Evolutionary conservation across 495 filamentous ascomycete species (phyloP), one percentile per base, ranked within the genome.

Genomic region (Penicillium chermesinum): DNA sequence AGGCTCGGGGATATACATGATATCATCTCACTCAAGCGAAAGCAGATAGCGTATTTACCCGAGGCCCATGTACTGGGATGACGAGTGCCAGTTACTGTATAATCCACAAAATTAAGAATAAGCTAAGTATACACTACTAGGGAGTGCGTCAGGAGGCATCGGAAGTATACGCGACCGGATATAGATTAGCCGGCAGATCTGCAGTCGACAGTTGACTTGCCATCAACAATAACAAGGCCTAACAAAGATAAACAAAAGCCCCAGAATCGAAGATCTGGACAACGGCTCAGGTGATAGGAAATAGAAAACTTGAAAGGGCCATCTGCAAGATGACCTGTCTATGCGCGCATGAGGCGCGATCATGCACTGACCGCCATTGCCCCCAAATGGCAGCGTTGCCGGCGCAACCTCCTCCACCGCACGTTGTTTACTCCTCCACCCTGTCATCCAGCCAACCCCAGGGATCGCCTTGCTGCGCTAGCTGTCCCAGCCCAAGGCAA

Each of bases 341-440:
- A 34, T 43, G 13, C 19, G 30, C 13, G 38, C 13, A 27, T n/a
- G 20, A 42, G 15, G 20, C 34, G 32, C 36, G 34, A 44, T 36
- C 34, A 44, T 46, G 49, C 35, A 34, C 53, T 61, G 41, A 63
- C 61, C 61, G 55, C 55, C 48, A 55, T 44, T 44, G 43, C 34
- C 48, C 36, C 34, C 18, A 30, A 30, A 10, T 30, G 4, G 25
- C 25, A 10, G 25, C 49, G 69, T 72, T 72, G 69, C 69, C 69
- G 65, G 51, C 49, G 63, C 69, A 71, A 73, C 69, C 49, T 40
- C 50, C 22, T 46, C 49, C 43, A 49, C 55, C 57, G 57, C 61
- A 65, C 54, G 43, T 52, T 72, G 69, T 72, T 72, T 72, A 70
- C 64, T 50, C 54, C 50, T 53, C 59, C 53, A 53, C 52, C 44